Base-by-base conservation (phyloP, 768 basidiomycete genomes). In the Boletus rubropictus region DNA sequence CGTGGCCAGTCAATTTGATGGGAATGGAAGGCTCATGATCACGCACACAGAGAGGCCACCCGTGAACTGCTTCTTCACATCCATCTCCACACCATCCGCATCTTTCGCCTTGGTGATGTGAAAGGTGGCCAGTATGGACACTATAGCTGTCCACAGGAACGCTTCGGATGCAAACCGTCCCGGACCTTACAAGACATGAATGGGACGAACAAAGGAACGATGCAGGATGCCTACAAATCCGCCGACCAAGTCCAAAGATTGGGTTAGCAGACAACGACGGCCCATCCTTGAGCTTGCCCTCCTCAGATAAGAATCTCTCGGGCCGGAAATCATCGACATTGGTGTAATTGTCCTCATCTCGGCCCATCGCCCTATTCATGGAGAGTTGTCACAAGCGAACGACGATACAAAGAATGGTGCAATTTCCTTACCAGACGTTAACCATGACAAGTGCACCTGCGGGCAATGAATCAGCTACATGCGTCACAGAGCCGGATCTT, bases 341-440 rank as follows among this genome's bases (percentile, higher is more conserved):
- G 2, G 28, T 20, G 9, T 50, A 56, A 9, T 7, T 31, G 5
- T 39, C 42, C 22, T 63, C 58, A 4, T 64, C 59, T 24, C 54
- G 46, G 9, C 52, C 32, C 15, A 64, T 65, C 9, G 54, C 63
- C 62, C 62, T 61, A 18, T 34, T 17, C 17, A 28, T 1, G 14
- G 7, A 4, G 20, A 9, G 10, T 44, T 12, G 18, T 45, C 35
- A 18, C 21, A 25, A 38, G 32, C 17, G 24, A 7, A 7, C 17
- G 29, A 7, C 11, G 18, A 22, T 3, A 12, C n/a, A 15, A 6
- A 7, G 2, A 17, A 3, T 1, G 5, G 17, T 7, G 27, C 22
- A 31, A 33, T 31, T 11, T 21, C 27, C 50, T 52, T 46, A 67
- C 72, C 69, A 72, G 18, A 62, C 53, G 24, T 73, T 72, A 22